These are phyloP conservation scores for Macrocybe gigantea DNA, from an alignment of 768 basidiomycete species.

Conservation along the genomic window DNA sequence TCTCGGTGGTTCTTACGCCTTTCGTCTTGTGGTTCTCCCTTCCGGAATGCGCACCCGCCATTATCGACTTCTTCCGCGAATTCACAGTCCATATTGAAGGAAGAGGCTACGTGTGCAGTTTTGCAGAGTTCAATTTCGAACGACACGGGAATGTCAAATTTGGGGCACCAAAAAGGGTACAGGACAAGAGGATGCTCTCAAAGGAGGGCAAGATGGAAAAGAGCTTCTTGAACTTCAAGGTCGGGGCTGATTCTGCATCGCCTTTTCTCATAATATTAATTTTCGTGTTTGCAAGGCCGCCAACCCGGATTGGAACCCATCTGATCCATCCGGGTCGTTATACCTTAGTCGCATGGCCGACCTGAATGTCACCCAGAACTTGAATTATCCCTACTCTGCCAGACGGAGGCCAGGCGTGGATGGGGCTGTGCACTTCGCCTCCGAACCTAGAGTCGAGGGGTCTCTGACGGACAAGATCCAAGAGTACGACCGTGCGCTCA, in stretches of 20 bases:
- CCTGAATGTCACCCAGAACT: slow-evolving; percentile 44
- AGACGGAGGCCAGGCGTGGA: slow-evolving; percentile 18
- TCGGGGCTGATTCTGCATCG: slow-evolving; percentile 13
- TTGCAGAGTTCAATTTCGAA: slow-evolving; percentile 98
- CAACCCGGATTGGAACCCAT: slow-evolving; percentile 93
- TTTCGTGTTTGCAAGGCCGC: slow-evolving; percentile 48
- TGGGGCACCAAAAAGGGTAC: slow-evolving; percentile 69
- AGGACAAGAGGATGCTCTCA: slow-evolving; percentile 73
- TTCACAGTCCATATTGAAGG: slow-evolving; percentile 97
- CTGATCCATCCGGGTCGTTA: slow-evolving; percentile 85
- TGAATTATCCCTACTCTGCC: slow-evolving; percentile 20
- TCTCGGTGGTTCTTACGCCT: slow-evolving; percentile 90
- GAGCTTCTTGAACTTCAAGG: slow-evolving; percentile 92
- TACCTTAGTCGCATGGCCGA: slow-evolving; percentile 85
- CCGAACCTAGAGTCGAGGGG: slow-evolving; percentile 27
- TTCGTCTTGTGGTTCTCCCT: slow-evolving; percentile 93
- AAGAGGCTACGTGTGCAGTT: slow-evolving; percentile 94
- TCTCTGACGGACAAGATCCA: slow-evolving; percentile 49
- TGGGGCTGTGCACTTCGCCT: slow-evolving; percentile 25
- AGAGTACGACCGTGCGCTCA: slow-evolving; percentile 71
- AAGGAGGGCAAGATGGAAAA: slow-evolving; percentile 99
- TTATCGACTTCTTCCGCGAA: slow-evolving; percentile 97
- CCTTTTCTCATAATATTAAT: not conserved
- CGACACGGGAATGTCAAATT: slow-evolving; percentile 93
- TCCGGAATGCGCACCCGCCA: slow-evolving; percentile 81